These are phyloP conservation scores for Sutorius eximius DNA, from an alignment of 1,284 basidiomycete species.

Conservation along the genomic window DNA sequence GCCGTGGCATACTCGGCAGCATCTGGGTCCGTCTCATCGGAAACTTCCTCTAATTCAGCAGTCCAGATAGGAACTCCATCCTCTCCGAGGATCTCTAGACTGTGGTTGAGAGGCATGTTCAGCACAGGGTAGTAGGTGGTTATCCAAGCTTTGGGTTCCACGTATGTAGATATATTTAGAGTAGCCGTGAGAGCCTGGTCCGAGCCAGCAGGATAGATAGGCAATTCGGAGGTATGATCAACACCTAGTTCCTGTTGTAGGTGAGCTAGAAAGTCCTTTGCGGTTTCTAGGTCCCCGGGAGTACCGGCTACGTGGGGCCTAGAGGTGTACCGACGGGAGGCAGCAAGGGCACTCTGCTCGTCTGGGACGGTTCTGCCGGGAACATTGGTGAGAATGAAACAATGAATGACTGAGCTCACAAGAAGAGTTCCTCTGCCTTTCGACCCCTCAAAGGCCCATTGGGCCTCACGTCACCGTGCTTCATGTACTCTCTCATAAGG, in stretches of 20 bases:
- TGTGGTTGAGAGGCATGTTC: constrained; percentile 56
- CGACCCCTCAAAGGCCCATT: constrained; percentile 21
- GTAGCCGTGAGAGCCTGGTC: constrained; percentile 47
- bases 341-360: constrained; percentile 43
- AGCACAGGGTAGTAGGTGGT: constrained; percentile 67
- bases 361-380: constrained; percentile 47
- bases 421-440: constrained; percentile 30
- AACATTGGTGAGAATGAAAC: background rate
- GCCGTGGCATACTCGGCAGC: constrained; percentile 45
- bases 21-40: constrained; percentile 47
- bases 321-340: constrained; percentile 47
- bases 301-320: constrained; percentile 57
- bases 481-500: constrained; percentile 23
- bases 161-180: constrained; percentile 41
- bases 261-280: constrained; percentile 48
- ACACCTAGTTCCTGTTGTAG: constrained; percentile 51
- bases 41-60: constrained; percentile 52
- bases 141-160: constrained; percentile 53
- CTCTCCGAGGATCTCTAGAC: constrained; percentile 48
- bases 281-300: constrained; percentile 49
- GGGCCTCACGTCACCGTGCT: constrained; percentile 13
- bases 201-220: constrained; percentile 54
- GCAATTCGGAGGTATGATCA: constrained; percentile 31
- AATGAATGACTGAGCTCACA: constrained; percentile 21
- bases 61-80: constrained; percentile 49